Evolutionary conservation across 2,329 filamentous ascomycete species (phyloP).

Genomic region (Penicillium sp.): DNA sequence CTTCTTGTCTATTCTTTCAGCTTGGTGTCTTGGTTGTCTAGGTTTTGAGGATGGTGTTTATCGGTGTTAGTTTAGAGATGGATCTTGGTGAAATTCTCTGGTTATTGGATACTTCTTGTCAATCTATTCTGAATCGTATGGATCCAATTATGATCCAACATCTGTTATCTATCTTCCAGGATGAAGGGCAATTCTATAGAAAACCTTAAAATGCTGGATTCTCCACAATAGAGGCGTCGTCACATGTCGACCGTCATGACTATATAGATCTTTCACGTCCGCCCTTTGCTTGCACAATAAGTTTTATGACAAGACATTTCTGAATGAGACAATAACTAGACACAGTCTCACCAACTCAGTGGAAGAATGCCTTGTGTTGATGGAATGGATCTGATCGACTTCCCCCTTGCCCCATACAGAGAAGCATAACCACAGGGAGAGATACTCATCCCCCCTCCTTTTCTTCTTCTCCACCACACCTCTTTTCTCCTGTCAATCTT

Average conservation of each 20-base stretch:
- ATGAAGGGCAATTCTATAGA: too few species aligned
- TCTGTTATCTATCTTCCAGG: conserved; percentile 1
- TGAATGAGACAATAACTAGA: too few species aligned
- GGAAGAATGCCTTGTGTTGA: conserved; percentile 11
- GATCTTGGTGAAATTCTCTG: background rate
- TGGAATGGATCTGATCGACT: conserved; percentile 18
- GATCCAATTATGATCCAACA: too few species aligned
- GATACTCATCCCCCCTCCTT: conserved; percentile 10
- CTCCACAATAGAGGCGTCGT: too few species aligned
- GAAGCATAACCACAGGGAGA: conserved; percentile 7
- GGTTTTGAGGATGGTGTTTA: too few species aligned
- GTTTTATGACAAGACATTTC: conserved; percentile 2
- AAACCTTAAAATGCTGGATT: too few species aligned
- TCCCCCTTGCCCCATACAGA: conserved; percentile 17
- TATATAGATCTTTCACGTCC: too few species aligned
- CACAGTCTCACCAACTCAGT: background rate
- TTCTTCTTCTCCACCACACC: conserved; percentile 1
- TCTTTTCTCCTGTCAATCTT: conserved; percentile 2
- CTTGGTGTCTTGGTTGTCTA: conserved; percentile 13
- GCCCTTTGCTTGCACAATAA: too few species aligned
- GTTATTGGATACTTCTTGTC: too few species aligned
- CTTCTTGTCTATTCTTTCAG: conserved; percentile 8
- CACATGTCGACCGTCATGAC: too few species aligned
- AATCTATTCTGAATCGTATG: too few species aligned
- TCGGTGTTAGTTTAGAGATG: background rate